Evolutionary conservation across 768 basidiomycete genomes (phyloP).

Genomic region (Leccinum longicurvipes): DNA sequence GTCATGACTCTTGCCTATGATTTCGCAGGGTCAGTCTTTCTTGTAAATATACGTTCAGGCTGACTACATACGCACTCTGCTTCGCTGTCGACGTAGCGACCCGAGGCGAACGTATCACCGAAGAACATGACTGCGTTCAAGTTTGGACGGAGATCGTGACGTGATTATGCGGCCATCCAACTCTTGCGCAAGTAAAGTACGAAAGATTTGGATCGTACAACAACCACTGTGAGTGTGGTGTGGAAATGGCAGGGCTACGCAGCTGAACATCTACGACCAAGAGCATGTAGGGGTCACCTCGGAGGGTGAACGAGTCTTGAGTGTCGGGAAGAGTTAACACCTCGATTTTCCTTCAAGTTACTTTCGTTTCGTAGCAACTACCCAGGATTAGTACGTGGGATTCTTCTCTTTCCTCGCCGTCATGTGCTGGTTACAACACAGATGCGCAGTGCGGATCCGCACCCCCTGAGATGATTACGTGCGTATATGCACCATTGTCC

Average conservation of each 20-base stretch:
- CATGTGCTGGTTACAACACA: background rate
- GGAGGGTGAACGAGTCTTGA: slow-evolving; percentile 14
- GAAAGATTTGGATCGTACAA: slow-evolving; percentile 47
- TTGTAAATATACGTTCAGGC: background rate
- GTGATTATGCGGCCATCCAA: slow-evolving; percentile 70
- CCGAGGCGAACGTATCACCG: slow-evolving; percentile 72
- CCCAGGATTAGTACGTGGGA: too few relatives aligned
- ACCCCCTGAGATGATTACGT: background rate
- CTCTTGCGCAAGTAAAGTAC: slow-evolving; percentile 64
- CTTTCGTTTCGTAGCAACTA: too few relatives aligned
- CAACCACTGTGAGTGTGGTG: slow-evolving; percentile 36
- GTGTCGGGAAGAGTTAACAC: slow-evolving; percentile 1
- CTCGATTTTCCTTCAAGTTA: background rate
- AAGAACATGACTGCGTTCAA: slow-evolving; percentile 68
- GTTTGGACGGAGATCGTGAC: slow-evolving; percentile 53
- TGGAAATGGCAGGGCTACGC: slow-evolving; percentile 34
- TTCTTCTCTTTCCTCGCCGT: background rate
- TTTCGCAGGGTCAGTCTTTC: slow-evolving; percentile 1
- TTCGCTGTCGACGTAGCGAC: slow-evolving; percentile 48
- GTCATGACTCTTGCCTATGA: slow-evolving; percentile 64
- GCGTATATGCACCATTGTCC: too few relatives aligned
- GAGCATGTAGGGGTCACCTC: too few relatives aligned
- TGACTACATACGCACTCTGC: slow-evolving; percentile 48
- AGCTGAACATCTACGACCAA: slow-evolving; percentile 72
- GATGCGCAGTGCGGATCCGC: too few relatives aligned